Conservation (phyloP, 202 grass and related monocot species). For the Zoysia matrella region DNA sequence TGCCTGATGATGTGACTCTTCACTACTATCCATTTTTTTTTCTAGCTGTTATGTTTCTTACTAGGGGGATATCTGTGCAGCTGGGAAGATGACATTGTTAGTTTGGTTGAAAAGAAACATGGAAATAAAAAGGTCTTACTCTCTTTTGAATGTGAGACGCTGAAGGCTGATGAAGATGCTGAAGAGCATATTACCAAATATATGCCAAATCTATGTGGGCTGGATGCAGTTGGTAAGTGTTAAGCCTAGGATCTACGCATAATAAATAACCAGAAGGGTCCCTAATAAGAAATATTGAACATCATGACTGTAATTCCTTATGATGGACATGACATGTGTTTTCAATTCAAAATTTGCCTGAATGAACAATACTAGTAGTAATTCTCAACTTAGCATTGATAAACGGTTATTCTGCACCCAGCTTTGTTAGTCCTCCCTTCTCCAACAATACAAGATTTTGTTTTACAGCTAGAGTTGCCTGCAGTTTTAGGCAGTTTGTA, state of each 20-base stretch:
- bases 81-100: constrained; percentile 85
- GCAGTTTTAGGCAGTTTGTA: not conserved
- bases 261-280: not conserved
- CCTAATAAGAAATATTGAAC: not conserved
- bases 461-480: not conserved
- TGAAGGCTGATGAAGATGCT: constrained; percentile 83
- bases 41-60: not conserved
- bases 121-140: constrained; percentile 59
- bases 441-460: not conserved
- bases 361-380: not conserved
- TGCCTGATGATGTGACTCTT: constrained; percentile 5
- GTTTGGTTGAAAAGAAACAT: constrained; percentile 77
- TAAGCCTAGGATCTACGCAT: not conserved
- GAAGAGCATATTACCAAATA: constrained; percentile 82
- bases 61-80: constrained; percentile 36
- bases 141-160: constrained; percentile 79
- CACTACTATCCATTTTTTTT: not conserved
- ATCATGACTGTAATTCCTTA: not conserved
- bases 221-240: constrained; percentile 84
- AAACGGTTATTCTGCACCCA: not conserved
- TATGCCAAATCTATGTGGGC: constrained; percentile 80
- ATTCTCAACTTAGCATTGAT: constrained; percentile 9
- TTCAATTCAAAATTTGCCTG: not conserved
- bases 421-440: not conserved
- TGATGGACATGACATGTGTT: not conserved